Percentiles rank a stretch among this genome's conserved stretches.
These are phyloP conservation scores for Neonectria sp. DNA, from an alignment of 2,329 filamentous ascomycete genomes.

Conservation along the genomic window DNA sequence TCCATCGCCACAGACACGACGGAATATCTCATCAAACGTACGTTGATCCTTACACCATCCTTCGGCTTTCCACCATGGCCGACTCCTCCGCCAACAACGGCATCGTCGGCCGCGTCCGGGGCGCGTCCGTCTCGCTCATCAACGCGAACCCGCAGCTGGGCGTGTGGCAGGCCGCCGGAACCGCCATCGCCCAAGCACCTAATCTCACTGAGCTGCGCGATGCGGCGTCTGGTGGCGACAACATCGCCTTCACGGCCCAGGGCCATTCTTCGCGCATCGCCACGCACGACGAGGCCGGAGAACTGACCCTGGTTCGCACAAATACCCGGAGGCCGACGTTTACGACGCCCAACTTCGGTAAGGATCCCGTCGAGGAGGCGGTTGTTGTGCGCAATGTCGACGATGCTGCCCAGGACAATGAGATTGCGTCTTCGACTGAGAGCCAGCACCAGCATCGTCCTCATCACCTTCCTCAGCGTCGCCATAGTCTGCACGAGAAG, in stretches of 20 bases:
- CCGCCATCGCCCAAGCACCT: slow-evolving; percentile 50
- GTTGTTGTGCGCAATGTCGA: slow-evolving; percentile 8
- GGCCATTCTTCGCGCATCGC: slow-evolving; percentile 49
- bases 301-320: slow-evolving; percentile 42
- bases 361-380: slow-evolving; percentile 7
- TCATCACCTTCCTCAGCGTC: background rate
- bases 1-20: no score
- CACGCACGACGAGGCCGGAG: slow-evolving; percentile 41
- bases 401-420: background rate
- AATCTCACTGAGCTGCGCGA: slow-evolving; percentile 49
- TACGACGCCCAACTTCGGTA: slow-evolving; percentile 23
- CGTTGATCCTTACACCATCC: no score
- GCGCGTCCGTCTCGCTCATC: slow-evolving; percentile 47
- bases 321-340: slow-evolving; percentile 24
- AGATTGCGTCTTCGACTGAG: background rate
- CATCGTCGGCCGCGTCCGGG: slow-evolving; percentile 44
- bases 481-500: slow-evolving; percentile 34
- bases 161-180: slow-evolving; percentile 51
- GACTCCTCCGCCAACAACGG: slow-evolving; percentile 9
- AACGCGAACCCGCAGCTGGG: slow-evolving; percentile 49
- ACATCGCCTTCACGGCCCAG: slow-evolving; percentile 49
- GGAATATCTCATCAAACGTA: no score
- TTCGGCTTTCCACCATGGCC: background rate
- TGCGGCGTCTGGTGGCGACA: slow-evolving; percentile 43
- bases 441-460: slow-evolving; percentile 19